Evolutionary conservation across 2,329 filamentous ascomycete genomes (phyloP), one percentile per base, ranked within the genome.

Genomic region (Scytalidium lignicola): DNA sequence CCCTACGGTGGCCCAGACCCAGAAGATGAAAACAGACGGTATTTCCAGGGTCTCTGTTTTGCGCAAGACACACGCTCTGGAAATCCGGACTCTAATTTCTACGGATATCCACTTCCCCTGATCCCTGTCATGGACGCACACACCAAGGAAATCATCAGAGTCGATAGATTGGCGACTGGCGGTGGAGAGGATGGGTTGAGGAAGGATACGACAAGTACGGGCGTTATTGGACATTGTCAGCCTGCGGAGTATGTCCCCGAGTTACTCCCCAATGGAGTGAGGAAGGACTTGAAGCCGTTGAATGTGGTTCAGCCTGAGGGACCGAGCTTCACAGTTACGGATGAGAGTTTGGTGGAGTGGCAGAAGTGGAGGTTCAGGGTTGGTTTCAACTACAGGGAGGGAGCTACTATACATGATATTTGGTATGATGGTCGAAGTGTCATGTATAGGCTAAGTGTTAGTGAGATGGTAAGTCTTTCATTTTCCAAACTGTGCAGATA

Each of bases 261-360:
- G 54, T 60, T 78, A 10, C 62, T 76, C 5, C 53, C 61, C 12
- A 58, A 65, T 17, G 64, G 66, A 5, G 55, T 65, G 12, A 58
- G 74, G 13, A 71, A 69, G 54, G 74, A 76, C 52, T 56, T 78
- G 28, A 85, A 84, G 65, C 78, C 78, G 1, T 69, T 84, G 51
- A 78, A 83, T 54, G 79, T 85, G 13, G 65, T 76, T 6, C 82
- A 85, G 54, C 81, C 81, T 0, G 79, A 84, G 37, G 81, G 82
- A 0, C 75, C 80, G 0, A 80, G 76, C 2, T 85, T 85, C 65
- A 73, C 65, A 3, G 71, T 83, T 20, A 69, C 63, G 52, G 59
- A 70, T 61, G 56, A 72, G 61, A 66, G 59, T 48, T 57, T 70
- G 32, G 60, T 74, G 13, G 63, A 71, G 56, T 78, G 75, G 75